Percentiles rank a stretch among this genome's conserved stretches.
Evolutionary conservation across 1,284 basidiomycete genomes (phyloP).

Genomic region (Ceratorhiza oryzae-sativae): DNA sequence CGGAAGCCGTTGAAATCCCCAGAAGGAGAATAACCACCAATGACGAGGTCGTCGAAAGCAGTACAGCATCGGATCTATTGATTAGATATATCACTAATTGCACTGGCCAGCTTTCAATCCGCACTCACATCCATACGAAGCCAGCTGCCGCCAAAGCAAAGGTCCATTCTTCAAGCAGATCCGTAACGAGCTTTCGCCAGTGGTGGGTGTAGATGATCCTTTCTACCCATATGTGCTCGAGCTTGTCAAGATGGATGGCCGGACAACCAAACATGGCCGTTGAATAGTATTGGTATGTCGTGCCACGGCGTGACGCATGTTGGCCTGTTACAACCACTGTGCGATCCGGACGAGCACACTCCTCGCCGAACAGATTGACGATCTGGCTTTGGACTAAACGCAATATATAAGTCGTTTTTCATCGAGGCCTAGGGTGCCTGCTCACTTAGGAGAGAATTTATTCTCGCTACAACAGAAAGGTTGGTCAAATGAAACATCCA

Average conservation of each 20-base stretch:
- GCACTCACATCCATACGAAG: constrained; percentile 28
- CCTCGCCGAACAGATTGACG: constrained; percentile 24
- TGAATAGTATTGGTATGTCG: background rate
- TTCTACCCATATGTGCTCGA: constrained; percentile 28
- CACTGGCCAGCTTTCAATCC: background rate
- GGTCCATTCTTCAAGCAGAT: constrained; percentile 28
- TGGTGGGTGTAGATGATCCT: constrained; percentile 33
- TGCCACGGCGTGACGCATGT: background rate
- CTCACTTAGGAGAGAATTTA: constrained; percentile 19
- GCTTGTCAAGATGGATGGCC: background rate
- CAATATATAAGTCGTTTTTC: background rate
- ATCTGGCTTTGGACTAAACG: constrained; percentile 26
- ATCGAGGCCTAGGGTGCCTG: background rate
- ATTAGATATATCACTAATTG: background rate
- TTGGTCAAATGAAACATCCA: background rate
- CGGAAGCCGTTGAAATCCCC: background rate
- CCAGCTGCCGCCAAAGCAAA: constrained; percentile 9
- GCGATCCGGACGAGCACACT: constrained; percentile 17
- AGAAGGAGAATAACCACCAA: constrained; percentile 16
- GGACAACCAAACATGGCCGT: constrained; percentile 11
- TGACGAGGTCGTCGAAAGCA: constrained; percentile 17
- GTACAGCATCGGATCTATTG: constrained; percentile 9
- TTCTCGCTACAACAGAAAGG: constrained; percentile 10
- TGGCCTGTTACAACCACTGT: constrained; percentile 5
- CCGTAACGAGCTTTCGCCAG: constrained; percentile 20